Base-by-base conservation (phyloP, 805 yeast genomes). In the Candida anglica region DNA sequence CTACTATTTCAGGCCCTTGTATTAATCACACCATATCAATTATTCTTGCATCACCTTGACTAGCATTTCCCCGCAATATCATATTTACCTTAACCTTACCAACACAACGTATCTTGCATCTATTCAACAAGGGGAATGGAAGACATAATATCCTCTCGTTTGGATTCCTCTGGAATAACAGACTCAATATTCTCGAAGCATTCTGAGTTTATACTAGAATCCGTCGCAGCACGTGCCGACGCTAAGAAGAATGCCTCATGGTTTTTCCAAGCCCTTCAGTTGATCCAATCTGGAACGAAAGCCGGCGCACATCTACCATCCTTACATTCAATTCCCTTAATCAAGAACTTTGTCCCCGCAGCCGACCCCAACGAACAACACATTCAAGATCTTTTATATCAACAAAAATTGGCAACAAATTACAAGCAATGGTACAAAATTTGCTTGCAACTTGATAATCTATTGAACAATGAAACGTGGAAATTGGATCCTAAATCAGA, bases 381-480 rank as follows among this genome's bases (percentile, higher is more conserved):
- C 10, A 52, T 62, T 5, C 39, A 50, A 13, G 22, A 33, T 19
- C 44, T 66, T 8, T 34, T 60, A 19, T 46, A 38, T 15, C 48
- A 60, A 26, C 69, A 63, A 42, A 58, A 53, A 34, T 26, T 35
- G 4, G 67, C 71, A n/a, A 55, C 59, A 8, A 56, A 60, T 2
- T 79, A 75, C 45, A 56, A 62, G 6, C 76, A 76, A 30, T 91
- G 98, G 98, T 64, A 73, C 19, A 73, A 70, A 1, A 68, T 78
- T 0, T 79, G 91, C 6, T 50, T 68, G 16, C 55, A 74, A 38
- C 63, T 91, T 18, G 98, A 91, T 52, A 66, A 64, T 18, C 50
- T 84, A 13, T 66, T 78, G 36, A 78, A 80, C 15, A 75, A 78
- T 43, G 77, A 81, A 34, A 50, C 58, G 11, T 91, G 98, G 98